These are phyloP conservation scores for Ganoderma multipileum DNA, from an alignment of 1,284 basidiomycete species.

Conservation along the genomic window DNA sequence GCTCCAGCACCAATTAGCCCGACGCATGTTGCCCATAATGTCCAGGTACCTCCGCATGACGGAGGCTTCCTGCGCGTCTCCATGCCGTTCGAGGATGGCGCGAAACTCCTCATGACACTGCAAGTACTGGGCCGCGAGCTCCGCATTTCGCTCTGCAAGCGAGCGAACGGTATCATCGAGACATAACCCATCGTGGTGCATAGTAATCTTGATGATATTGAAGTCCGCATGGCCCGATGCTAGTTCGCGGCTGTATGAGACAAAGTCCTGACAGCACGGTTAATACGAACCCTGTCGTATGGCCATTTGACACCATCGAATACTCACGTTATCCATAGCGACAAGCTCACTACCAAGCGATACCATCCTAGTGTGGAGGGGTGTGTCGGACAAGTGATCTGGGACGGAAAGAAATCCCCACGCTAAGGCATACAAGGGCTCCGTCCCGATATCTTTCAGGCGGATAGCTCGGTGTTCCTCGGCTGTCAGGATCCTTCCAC, in stretches of 20 bases:
- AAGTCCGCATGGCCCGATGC: conserved; percentile 42
- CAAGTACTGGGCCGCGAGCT: conserved; percentile 35
- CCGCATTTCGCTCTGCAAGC: conserved; percentile 37
- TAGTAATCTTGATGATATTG: conserved; percentile 44
- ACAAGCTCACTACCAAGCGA: conserved; percentile 19
- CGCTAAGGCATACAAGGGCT: conserved; percentile 42
- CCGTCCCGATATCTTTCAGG: conserved; percentile 42
- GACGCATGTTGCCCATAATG: conserved; percentile 39
- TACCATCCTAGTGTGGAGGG: conserved; percentile 41
- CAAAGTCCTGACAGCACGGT: conserved; percentile 38
- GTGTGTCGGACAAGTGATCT: conserved; percentile 34
- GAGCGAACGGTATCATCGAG: conserved; percentile 44
- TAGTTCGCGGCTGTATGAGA: conserved; percentile 48
- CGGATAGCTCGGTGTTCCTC: conserved; percentile 42
- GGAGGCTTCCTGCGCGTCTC: not conserved
- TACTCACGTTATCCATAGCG: conserved; percentile 42
- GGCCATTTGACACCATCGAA: not conserved
- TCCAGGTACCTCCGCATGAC: conserved; percentile 35
- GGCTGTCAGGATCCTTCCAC: conserved; percentile 36
- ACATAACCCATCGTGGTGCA: conserved; percentile 36
- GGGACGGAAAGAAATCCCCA: conserved; percentile 44
- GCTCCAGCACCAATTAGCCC: conserved; percentile 42
- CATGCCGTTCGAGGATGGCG: conserved; percentile 11
- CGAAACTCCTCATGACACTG: conserved; percentile 28
- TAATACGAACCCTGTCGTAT: too few relatives aligned